Conservation (phyloP, 1,284 basidiomycete genomes). For the Exobasidium cylindrosporum region DNA sequence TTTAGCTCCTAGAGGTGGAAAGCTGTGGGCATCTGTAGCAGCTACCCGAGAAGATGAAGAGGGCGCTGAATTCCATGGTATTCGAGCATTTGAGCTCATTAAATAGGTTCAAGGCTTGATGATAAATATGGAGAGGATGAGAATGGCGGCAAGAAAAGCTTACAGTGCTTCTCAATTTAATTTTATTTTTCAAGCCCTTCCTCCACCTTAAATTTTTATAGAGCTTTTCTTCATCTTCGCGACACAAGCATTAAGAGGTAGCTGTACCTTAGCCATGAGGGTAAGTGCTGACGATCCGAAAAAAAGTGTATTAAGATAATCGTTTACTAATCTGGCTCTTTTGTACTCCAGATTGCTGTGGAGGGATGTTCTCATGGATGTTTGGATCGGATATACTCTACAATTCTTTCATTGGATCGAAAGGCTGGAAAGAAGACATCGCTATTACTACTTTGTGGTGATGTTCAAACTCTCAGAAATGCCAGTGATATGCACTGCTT, state of each 20-base stretch:
- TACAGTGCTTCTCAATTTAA: too few species aligned
- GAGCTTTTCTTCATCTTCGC: too few species aligned
- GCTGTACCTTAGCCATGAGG: too few species aligned
- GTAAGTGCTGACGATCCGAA: neutral
- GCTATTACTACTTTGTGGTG: constrained; percentile 79
- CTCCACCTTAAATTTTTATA: too few species aligned
- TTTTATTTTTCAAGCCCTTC: too few species aligned
- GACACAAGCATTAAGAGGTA: neutral
- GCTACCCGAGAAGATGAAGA: too few species aligned
- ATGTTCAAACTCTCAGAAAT: constrained; percentile 86
- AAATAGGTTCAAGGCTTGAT: too few species aligned
- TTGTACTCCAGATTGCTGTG: constrained; percentile 69
- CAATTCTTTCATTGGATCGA: constrained; percentile 59
- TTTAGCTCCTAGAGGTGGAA: constrained; percentile 8
- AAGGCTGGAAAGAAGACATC: constrained; percentile 69
- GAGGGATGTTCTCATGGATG: constrained; percentile 89
- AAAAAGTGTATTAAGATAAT: neutral
- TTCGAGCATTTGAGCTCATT: too few species aligned
- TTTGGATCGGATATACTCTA: constrained; percentile 69
- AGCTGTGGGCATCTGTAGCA: neutral
- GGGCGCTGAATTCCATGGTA: too few species aligned
- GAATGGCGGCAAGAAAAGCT: too few species aligned
- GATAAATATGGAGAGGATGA: too few species aligned
- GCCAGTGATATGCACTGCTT: constrained; percentile 80
- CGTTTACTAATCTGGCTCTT: too few species aligned